Evolutionary conservation across 1,284 basidiomycete genomes (phyloP).

Genomic region (Ustilago trichophora): DNA sequence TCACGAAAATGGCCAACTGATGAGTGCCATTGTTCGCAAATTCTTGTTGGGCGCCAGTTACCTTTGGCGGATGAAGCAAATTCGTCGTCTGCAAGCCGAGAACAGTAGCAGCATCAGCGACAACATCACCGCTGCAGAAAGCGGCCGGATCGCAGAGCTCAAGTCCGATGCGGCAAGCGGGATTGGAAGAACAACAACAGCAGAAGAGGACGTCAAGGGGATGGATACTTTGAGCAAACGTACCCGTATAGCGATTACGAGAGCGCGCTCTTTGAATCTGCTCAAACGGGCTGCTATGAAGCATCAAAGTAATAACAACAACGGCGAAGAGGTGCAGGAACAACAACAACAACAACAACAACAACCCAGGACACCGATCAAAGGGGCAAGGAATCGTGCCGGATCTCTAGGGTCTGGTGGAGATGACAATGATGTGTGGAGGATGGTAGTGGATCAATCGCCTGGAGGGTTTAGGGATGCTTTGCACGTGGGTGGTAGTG

Average conservation of each 20-base stretch:
- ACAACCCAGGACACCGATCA: constrained; percentile 21
- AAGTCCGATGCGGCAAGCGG: too few relatives aligned
- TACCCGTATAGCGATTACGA: constrained; percentile 23
- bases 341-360: too few relatives aligned
- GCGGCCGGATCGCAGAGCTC: too few relatives aligned
- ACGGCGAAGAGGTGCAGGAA: too few relatives aligned
- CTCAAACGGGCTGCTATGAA: constrained; percentile 30
- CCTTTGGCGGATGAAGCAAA: constrained; percentile 55
- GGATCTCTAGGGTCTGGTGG: background rate
- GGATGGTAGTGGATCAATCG: constrained; percentile 53
- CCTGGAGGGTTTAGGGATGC: constrained; percentile 55
- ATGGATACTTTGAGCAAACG: constrained; percentile 24
- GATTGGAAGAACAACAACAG: too few relatives aligned
- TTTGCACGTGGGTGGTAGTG: constrained; percentile 46
- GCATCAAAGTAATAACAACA: too few relatives aligned
- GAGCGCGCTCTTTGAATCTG: constrained; percentile 25
- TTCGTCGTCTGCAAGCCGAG: constrained; percentile 24
- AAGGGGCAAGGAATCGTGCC: constrained; percentile 1
- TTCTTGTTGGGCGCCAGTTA: constrained; percentile 76
- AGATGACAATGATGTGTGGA: constrained; percentile 4
- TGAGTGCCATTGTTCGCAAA: constrained; percentile 82
- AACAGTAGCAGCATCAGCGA: too few relatives aligned
- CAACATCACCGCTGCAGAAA: too few relatives aligned
- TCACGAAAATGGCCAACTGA: constrained; percentile 82
- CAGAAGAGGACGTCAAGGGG: background rate